A percentile compares a stretch with the other conserved stretches of the same genome.
These are phyloP conservation scores for Aspergillus sp. DNA, from an alignment of 2,329 filamentous ascomycete species.

Conservation along the genomic window DNA sequence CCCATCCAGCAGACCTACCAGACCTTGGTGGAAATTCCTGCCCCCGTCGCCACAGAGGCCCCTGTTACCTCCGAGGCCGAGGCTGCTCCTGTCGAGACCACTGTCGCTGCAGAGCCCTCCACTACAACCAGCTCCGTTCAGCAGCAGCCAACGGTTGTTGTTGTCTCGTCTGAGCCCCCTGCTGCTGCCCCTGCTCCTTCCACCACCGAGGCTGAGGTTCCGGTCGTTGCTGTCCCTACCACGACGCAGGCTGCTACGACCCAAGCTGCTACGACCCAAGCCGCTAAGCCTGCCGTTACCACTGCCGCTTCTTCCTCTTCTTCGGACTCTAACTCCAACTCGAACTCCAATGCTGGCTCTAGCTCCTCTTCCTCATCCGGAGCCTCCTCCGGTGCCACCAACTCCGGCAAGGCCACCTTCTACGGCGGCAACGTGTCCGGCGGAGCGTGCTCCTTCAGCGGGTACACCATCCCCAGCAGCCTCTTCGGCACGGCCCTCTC, in stretches of 20 bases:
- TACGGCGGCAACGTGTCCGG: constrained; percentile 59
- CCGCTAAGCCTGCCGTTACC: constrained; percentile 1
- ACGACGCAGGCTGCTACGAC: constrained; percentile 1
- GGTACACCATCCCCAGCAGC: constrained; percentile 60
- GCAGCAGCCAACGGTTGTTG: neutral
- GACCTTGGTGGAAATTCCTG: constrained; percentile 7
- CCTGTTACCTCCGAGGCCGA: neutral
- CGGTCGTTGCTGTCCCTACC: neutral
- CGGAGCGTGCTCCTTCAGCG: constrained; percentile 63
- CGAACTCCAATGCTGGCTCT: constrained; percentile 2
- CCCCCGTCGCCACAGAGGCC: neutral
- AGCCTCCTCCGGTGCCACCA: constrained; percentile 11
- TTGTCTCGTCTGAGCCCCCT: neutral
- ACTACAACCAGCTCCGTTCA: neutral
- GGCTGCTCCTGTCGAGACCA: neutral
- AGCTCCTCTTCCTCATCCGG: constrained; percentile 13
- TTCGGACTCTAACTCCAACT: constrained; percentile 7
- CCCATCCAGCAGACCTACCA: neutral
- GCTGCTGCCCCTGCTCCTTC: constrained; percentile 7
- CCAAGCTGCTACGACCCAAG: constrained; percentile 1
- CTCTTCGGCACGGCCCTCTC: constrained; percentile 63
- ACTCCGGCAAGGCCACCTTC: constrained; percentile 49
- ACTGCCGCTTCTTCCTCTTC: constrained; percentile 5
- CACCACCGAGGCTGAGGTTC: neutral
- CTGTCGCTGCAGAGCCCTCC: neutral